Percentiles rank a stretch among this genome's conserved stretches.
These are phyloP conservation scores for Beta vulgaris DNA, from an alignment of 148 eudicot genomes.

Conservation along the genomic window DNA sequence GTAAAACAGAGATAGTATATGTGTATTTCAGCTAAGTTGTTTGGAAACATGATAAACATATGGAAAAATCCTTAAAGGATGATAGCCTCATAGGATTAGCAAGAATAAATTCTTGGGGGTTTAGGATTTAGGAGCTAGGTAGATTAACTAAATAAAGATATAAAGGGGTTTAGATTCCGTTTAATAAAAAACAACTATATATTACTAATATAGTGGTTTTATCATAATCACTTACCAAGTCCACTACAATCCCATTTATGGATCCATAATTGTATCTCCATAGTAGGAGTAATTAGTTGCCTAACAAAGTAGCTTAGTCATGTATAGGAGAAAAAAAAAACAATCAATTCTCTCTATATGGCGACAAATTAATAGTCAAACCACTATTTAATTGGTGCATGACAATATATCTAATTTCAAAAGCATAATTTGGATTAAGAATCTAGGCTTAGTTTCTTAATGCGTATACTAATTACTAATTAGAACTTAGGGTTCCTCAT, in stretches of 20 bases:
- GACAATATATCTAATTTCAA: neutral
- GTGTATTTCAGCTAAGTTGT: too few species aligned
- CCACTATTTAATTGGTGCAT: neutral
- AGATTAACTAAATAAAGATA: neutral
- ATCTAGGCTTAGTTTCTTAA: neutral
- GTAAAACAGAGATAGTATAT: too few species aligned
- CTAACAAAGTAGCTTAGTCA: too few species aligned
- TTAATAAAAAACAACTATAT: too few species aligned
- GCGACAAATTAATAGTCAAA: neutral
- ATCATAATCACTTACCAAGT: neutral
- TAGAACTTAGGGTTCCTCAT: too few species aligned
- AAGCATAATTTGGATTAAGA: neutral
- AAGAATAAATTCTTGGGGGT: neutral
- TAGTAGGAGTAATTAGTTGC: neutral
- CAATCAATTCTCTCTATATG: neutral
- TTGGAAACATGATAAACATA: too few species aligned
- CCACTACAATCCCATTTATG: neutral
- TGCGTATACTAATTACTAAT: too few species aligned
- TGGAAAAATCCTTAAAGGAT: neutral
- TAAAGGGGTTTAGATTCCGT: too few species aligned
- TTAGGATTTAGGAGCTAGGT: too few species aligned
- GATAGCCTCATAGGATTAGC: neutral
- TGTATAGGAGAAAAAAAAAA: too few species aligned
- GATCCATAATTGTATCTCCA: neutral
- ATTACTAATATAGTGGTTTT: neutral